Conservation (phyloP, 495 filamentous ascomycete genomes). For the Rhypophila decipiens region DNA sequence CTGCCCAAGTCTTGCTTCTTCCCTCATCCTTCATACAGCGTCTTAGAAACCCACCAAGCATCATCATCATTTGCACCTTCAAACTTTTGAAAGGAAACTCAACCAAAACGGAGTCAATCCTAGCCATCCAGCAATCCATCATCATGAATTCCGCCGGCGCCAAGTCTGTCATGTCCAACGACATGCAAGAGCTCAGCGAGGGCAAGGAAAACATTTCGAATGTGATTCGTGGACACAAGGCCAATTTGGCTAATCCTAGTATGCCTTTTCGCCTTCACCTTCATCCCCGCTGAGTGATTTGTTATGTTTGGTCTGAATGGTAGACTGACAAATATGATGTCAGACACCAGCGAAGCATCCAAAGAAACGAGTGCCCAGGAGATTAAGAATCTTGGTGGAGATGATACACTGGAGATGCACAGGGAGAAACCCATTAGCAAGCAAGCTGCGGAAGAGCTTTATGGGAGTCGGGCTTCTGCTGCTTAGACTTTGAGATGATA, state of each 20-base stretch:
- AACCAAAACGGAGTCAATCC: not conserved
- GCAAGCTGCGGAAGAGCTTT: conserved; percentile 26
- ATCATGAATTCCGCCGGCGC: conserved; percentile 27
- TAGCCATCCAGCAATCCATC: not conserved
- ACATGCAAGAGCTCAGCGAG: conserved; percentile 33
- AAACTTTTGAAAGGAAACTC: not conserved
- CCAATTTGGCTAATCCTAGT: conserved; percentile 15
- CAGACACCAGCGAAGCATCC: conserved; percentile 17
- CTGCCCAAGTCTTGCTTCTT: too few species aligned
- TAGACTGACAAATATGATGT: conserved; percentile 12
- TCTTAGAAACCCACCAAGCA: not conserved
- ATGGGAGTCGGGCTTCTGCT: conserved; percentile 24
- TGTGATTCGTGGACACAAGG: conserved; percentile 17
- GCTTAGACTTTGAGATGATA: too few species aligned
- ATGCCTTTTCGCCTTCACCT: not conserved
- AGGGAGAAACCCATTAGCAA: conserved; percentile 19
- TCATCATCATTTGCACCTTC: not conserved
- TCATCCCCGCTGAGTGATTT: not conserved
- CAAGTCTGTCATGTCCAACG: conserved; percentile 31
- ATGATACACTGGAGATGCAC: conserved; percentile 18
- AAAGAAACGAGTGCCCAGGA: conserved; percentile 12
- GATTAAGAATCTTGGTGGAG: conserved; percentile 16
- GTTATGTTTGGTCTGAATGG: not conserved
- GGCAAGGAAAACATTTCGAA: conserved; percentile 29
- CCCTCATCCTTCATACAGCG: too few species aligned